A percentile compares a stretch with the other conserved stretches of the same genome.
Evolutionary conservation across 2,329 filamentous ascomycete genomes (phyloP).

Genomic region (Phialemonium atrogriseum): DNA sequence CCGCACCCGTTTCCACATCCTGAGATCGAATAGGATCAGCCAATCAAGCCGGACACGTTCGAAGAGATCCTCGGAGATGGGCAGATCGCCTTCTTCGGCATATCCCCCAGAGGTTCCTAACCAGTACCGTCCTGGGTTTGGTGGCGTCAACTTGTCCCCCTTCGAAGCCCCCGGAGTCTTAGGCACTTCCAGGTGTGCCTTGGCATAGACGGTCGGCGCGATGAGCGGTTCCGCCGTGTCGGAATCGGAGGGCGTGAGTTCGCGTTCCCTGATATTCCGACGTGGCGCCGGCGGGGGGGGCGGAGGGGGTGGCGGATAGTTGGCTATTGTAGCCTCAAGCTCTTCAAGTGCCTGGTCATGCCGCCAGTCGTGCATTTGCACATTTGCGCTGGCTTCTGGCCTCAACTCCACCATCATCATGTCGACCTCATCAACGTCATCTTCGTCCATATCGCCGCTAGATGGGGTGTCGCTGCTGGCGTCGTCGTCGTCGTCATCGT

Average conservation of each 20-base stretch:
- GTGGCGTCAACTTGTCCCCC: slow-evolving; percentile 35
- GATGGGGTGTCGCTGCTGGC: slow-evolving; percentile 21
- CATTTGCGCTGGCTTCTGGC: slow-evolving; percentile 32
- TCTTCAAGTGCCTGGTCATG: slow-evolving; percentile 62
- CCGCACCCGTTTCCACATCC: slow-evolving; percentile 93
- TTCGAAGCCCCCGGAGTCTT: slow-evolving; percentile 60
- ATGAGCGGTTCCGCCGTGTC: slow-evolving; percentile 63
- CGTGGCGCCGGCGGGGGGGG: slow-evolving; percentile 49
- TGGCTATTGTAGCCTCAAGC: slow-evolving; percentile 69
- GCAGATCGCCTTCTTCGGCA: slow-evolving; percentile 51
- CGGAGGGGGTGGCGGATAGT: slow-evolving; percentile 59
- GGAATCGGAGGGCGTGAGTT: slow-evolving; percentile 63
- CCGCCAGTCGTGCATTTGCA: slow-evolving; percentile 40
- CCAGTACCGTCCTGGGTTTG: slow-evolving; percentile 76
- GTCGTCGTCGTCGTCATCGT: slow-evolving; percentile 9
- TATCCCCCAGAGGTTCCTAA: slow-evolving; percentile 69
- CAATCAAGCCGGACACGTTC: slow-evolving; percentile 86
- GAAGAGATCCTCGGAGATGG: slow-evolving; percentile 78
- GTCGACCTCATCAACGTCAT: slow-evolving; percentile 44
- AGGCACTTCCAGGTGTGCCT: slow-evolving; percentile 65
- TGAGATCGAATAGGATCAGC: slow-evolving; percentile 86
- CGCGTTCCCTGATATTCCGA: slow-evolving; percentile 42
- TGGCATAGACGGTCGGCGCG: slow-evolving; percentile 51
- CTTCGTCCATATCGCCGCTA: slow-evolving; percentile 21
- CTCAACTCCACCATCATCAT: slow-evolving; percentile 50